These are phyloP conservation scores for Claviceps arundinis DNA, from an alignment of 2,329 filamentous ascomycete genomes.

Conservation along the genomic window DNA sequence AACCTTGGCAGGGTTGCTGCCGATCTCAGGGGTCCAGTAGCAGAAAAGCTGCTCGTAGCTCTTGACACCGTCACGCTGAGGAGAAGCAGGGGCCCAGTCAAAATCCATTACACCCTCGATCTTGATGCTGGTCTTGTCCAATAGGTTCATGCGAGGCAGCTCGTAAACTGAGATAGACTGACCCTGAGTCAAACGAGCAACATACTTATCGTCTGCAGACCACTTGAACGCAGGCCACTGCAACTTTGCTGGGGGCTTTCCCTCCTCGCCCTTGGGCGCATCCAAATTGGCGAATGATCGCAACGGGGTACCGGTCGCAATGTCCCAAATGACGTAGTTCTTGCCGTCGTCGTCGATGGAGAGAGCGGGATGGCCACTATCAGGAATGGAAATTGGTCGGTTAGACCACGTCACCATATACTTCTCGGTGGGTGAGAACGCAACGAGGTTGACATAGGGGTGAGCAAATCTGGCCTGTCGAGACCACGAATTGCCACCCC, in stretches of 20 bases:
- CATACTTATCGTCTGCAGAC: slow-evolving; percentile 95
- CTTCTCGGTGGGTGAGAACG: slow-evolving; percentile 86
- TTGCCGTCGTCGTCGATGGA: slow-evolving; percentile 92
- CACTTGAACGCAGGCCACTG: slow-evolving; percentile 99
- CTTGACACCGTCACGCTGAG: slow-evolving; percentile 74
- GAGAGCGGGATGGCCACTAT: slow-evolving; percentile 71
- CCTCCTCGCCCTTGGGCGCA: slow-evolving; percentile 43
- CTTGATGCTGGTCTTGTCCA: slow-evolving; percentile 88
- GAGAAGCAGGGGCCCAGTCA: slow-evolving; percentile 84
- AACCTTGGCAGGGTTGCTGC: slow-evolving; percentile 95
- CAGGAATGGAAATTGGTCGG: slow-evolving; percentile 81
- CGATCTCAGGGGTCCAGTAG: slow-evolving; percentile 98
- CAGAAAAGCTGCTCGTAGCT: slow-evolving; percentile 90
- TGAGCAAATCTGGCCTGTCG: slow-evolving; percentile 89
- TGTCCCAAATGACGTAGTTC: slow-evolving; percentile 98
- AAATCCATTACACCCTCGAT: slow-evolving; percentile 96
- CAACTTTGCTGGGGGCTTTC: slow-evolving; percentile 68
- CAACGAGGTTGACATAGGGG: slow-evolving; percentile 87
- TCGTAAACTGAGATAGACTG: slow-evolving; percentile 88
- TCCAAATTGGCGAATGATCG: slow-evolving; percentile 91
- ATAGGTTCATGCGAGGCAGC: slow-evolving; percentile 72
- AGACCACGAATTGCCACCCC: slow-evolving; percentile 83
- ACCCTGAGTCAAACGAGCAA: slow-evolving; percentile 78
- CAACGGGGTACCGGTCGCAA: slow-evolving; percentile 76
- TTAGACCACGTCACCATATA: slow-evolving; percentile 97